Conservation (phyloP, 108 stramenopile genomes). For the Nannochloropsis granulata region DNA sequence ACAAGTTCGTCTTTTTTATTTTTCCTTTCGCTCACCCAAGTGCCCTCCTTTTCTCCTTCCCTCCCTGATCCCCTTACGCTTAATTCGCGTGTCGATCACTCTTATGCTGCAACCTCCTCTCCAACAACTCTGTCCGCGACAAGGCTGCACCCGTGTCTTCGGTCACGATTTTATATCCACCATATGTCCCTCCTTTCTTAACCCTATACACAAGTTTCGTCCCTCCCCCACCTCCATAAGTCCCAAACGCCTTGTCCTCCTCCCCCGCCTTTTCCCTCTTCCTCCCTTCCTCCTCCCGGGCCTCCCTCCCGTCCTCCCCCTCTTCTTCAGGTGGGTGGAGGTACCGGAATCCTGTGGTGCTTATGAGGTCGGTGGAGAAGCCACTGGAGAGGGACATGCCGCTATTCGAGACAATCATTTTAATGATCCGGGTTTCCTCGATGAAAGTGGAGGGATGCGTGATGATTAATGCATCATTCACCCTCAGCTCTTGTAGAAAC, state of each 20-base stretch:
- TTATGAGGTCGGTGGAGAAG: conserved; percentile 40
- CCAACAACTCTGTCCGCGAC: conserved; percentile 35
- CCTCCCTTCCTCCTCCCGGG: conserved; percentile 4
- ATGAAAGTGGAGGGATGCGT: conserved; percentile 40
- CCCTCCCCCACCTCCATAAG: conserved; percentile 31
- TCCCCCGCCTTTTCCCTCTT: conserved; percentile 13
- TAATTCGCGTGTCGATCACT: conserved; percentile 37
- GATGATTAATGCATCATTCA: conserved; percentile 39
- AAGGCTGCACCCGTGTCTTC: conserved; percentile 4
- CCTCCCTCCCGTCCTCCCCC: conserved; percentile 16
- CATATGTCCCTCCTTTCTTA: conserved; percentile 20
- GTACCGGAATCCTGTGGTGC: conserved; percentile 38
- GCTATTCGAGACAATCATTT: conserved; percentile 39
- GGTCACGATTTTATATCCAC: conserved; percentile 28
- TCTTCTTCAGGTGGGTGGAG: conserved; percentile 37
- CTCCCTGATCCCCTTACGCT: background rate
- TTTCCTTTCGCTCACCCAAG: too few relatives aligned
- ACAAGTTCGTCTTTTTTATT: too few relatives aligned
- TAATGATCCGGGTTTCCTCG: conserved; percentile 40
- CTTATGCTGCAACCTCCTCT: conserved; percentile 38
- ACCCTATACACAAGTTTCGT: conserved; percentile 31
- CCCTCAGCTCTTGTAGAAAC: conserved; percentile 34
- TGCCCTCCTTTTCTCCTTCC: too few relatives aligned
- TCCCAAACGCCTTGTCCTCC: conserved; percentile 32
- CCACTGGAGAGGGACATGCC: conserved; percentile 25